Evolutionary conservation across 139 green algal genomes (phyloP).

Genomic region (Eudorina sp.): DNA sequence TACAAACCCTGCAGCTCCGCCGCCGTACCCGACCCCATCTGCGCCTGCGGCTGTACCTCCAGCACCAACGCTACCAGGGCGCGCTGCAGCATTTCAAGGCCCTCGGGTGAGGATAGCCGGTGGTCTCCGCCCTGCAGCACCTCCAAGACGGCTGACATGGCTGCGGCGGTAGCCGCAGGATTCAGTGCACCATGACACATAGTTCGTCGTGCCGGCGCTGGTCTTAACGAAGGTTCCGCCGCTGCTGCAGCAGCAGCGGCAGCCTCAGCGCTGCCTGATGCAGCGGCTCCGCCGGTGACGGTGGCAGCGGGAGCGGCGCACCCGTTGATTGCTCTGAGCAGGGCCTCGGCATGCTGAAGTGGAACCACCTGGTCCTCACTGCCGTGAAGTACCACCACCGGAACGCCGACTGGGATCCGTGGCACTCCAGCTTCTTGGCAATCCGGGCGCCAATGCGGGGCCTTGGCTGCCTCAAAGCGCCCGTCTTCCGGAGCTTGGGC

Average conservation of each 20-base stretch:
- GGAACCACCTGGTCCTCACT: constrained; percentile 24
- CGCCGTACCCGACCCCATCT: too few relatives aligned
- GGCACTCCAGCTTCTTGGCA: too few relatives aligned
- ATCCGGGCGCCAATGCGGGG: too few relatives aligned
- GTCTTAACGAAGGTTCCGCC: background rate
- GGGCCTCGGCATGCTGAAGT: background rate
- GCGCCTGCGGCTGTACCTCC: too few relatives aligned
- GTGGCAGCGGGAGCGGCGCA: background rate
- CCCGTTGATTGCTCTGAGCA: background rate
- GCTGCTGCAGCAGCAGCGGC: background rate
- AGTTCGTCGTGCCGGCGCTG: too few relatives aligned
- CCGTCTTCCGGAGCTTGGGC: too few relatives aligned
- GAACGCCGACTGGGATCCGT: background rate
- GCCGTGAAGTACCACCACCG: constrained; percentile 8
- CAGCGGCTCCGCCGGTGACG: background rate
- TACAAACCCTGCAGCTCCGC: too few relatives aligned
- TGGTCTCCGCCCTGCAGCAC: constrained; percentile 17
- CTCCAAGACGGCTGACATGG: background rate
- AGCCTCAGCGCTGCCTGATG: background rate
- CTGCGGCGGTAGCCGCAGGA: background rate
- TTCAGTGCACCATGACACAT: background rate
- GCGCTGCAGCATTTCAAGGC: background rate
- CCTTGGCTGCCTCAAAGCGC: too few relatives aligned
- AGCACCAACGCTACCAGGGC: background rate
- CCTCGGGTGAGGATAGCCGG: background rate